phyloP scores from a whole-genome alignment of 495 filamentous ascomycete genomes.

The Aspergillus taichungensis region DNA sequence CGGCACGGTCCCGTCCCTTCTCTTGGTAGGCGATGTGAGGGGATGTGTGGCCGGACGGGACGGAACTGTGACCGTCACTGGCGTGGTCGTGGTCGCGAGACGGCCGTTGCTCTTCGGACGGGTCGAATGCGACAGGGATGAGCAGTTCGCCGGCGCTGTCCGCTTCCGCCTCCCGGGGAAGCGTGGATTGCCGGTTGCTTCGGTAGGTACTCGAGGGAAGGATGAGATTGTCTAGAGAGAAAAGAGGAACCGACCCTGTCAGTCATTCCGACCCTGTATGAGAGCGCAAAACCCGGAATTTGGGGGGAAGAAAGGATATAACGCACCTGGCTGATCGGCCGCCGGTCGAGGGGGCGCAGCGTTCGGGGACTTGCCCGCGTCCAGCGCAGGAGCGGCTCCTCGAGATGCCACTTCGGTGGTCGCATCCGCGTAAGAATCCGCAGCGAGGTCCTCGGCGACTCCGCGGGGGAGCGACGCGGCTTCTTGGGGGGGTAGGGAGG shows the following conservation, averaged over 20 bases:
- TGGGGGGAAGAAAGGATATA: too few species aligned
- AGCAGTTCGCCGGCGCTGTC: slow-evolving; percentile 71
- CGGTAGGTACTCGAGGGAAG: slow-evolving; percentile 71
- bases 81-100: slow-evolving; percentile 26
- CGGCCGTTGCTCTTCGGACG: slow-evolving; percentile 56
- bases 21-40: slow-evolving; percentile 92
- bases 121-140: slow-evolving; percentile 86
- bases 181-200: slow-evolving; percentile 62
- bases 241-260: not conserved
- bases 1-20: slow-evolving; percentile 55
- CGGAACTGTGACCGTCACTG: slow-evolving; percentile 9
- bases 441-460: slow-evolving; percentile 53
- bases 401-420: slow-evolving; percentile 64
- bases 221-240: slow-evolving; percentile 45
- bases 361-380: slow-evolving; percentile 15
- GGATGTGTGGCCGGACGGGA: slow-evolving; percentile 32
- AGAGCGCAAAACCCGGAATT: too few species aligned
- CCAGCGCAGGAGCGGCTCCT: slow-evolving; percentile 38
- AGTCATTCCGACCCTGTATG: too few species aligned
- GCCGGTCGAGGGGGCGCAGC: slow-evolving; percentile 2
- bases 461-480: slow-evolving; percentile 48
- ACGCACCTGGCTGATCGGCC: slow-evolving; percentile 17
- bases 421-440: slow-evolving; percentile 56
- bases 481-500: slow-evolving; percentile 73
- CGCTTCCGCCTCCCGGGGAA: slow-evolving; percentile 49